A percentile compares a stretch with the other conserved stretches of the same genome.
Conservation (phyloP, 2,329 filamentous ascomycete genomes). For the Phyllosticta paracitricarpa region DNA sequence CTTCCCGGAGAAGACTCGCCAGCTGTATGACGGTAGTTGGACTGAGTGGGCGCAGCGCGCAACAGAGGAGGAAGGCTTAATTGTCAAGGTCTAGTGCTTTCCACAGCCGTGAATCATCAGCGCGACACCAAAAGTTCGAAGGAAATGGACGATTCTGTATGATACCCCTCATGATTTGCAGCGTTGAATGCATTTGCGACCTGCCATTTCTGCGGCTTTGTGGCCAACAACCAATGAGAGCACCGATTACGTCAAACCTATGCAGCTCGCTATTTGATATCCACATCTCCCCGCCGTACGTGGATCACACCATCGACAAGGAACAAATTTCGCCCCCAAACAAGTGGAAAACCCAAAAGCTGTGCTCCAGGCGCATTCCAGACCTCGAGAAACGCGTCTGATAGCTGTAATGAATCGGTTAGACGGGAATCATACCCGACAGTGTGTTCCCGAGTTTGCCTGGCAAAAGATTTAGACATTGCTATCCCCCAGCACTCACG, state of each 20-base stretch:
- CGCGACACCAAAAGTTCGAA: background rate
- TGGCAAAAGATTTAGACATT: no score
- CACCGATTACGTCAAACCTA: background rate
- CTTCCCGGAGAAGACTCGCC: conserved; percentile 59
- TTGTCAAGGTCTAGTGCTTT: conserved; percentile 39
- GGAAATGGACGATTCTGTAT: background rate
- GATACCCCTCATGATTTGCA: background rate
- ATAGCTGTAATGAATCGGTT: background rate
- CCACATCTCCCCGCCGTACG: background rate
- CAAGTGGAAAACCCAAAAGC: background rate
- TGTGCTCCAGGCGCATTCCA: background rate
- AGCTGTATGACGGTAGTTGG: conserved; percentile 94
- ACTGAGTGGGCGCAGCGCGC: conserved; percentile 73
- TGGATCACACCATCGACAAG: background rate
- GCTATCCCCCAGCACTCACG: background rate
- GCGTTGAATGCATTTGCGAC: background rate
- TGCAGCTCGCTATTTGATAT: background rate
- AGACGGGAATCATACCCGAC: background rate
- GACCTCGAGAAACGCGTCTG: no score
- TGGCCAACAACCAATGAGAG: background rate
- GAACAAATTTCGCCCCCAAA: background rate
- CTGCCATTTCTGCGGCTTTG: background rate
- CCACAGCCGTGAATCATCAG: background rate
- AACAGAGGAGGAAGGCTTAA: conserved; percentile 51
- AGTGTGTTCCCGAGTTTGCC: no score